Base-by-base conservation (phyloP, 495 filamentous ascomycete species). In the Tuber umbilicatum region DNA sequence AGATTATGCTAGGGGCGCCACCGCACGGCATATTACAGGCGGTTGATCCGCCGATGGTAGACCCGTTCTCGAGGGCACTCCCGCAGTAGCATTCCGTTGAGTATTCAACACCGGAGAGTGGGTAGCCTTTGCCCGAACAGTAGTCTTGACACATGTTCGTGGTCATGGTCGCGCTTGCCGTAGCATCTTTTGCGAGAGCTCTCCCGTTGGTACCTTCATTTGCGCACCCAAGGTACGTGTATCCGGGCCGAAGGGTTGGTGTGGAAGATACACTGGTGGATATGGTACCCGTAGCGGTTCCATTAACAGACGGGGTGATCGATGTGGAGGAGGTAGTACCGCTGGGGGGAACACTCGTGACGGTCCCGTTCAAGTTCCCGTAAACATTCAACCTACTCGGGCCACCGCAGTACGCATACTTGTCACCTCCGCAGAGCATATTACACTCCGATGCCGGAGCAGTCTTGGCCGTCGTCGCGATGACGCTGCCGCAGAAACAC, bases 401-500 rank as follows among this genome's bases (percentile, higher is more conserved):
- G 1, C 79, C 76, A 43, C 79, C 79, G 17, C 79, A 81, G 41
- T 71, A 78, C 38, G 70, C 38, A 37, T 68, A 71, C 23, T 42
- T 27, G 70, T 80, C 79, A 12, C 79, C 79, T 7, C 75, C 79
- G 40, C 79, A 81, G 21, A 76, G 38, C 79, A 81, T 81, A 23
- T 38, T 81, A 37, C 79, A 81, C 10, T 79, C 77, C 7, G 43
- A 3, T 19, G 45, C 47, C 14, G 60, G 35, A 21, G 64, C 77
- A 70, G 72, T 80, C 31, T 76, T 70, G 31, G 80, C 79, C 21
- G 76, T 78, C 27, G 71, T 38, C 5, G 73, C 73, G 68, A 81
- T 64, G n/a, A n/a, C 12, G 82, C 82, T 76, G 90, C 88, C 89
- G 79, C 90, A 92, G 84, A 89, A 92, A 78, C 90, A 92, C 81